Evolutionary conservation across 129 eudicot genomes (phyloP), one percentile per base, ranked within the genome.

Genomic region (Smallanthus sonchifolius): DNA sequence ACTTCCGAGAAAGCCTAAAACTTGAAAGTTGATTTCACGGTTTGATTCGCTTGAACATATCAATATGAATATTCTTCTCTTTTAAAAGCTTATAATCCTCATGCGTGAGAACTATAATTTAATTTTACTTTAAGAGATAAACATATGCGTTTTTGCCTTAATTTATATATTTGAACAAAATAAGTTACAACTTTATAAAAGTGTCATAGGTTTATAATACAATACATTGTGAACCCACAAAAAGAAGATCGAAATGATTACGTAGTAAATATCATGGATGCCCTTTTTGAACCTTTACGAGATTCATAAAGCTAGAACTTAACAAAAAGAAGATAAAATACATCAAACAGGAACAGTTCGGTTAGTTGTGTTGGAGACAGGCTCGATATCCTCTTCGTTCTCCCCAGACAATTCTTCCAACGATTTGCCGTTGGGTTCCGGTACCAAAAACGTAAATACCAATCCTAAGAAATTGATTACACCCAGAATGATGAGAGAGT

Each of bases 371-470:
- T 9, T 73, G 13, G 61, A 0, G 1, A 48, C 1, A 0, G 52
- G 52, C 69, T 69, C 83, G 1, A 2, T 42, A 17, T 47, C 82
- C 10, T 67, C 82, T 2, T 80, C 80, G 38, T 75, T 77, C 60
- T 84, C 88, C 8, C 85, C 69, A 0, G 85, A 67, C 42, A 77
- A 0, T 67, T 84, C 88, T 44, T 84, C 88, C 0, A 84, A 77
- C 0, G 87, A 84, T 72, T 70, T 80, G 2, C 87, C 87, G 1
- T 84, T 84, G 0, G 88, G 15, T 51, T 84, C 88, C 2, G 88
- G 88, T 4, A 84, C 88, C 15, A 84, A 32, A 47, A 84, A 80
- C 5, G 85, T 84, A 34, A 72, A 84, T 1, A 19, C 3, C 49
- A 84, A 39, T 36, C 88, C 88, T 3, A 84, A 55, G 30, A 80